Evolutionary conservation across 176 grass and related monocot genomes (phyloP), one percentile per base, ranked within the genome.

Genomic region (Tillandsia leiboldiana): DNA sequence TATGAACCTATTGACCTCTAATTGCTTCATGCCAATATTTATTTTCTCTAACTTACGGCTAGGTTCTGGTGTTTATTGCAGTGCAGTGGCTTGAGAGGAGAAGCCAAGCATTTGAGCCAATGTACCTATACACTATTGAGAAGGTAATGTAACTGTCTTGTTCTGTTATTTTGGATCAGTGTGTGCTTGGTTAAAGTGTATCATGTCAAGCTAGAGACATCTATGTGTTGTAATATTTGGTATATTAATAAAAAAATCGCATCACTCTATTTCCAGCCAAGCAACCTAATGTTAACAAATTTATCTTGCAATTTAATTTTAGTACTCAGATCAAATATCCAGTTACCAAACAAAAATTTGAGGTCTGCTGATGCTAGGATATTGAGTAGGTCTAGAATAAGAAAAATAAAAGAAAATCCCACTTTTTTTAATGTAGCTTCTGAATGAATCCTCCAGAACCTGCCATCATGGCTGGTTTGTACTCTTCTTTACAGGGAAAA

Each of bases 51-150:
- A 80, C 77, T 79, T 78, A 15, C 68, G 12, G 29, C 49, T 73
- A 74, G 50, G 67, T 67, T 78, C 24, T 84, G 63, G 84, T 81
- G 56, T 81, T 75, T 85, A 42, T 80, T 81, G 65, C 81, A 99
- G 94, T 99, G 65, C 84, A 88, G 47, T 99, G 90, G 87, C 84
- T 99, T 83, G 94, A 99, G 82, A 87, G 70, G 57, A 90, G 82
- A 84, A 99, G 94, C 79, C 90, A 93, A 87, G 74, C 82, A 72
- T 93, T 99, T 73, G 94, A 99, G 49, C 94, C 89, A 77, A 90
- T 86, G 5, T 99, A 99, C 79, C 74, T 99, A 47, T 99, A 93
- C 82, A 82, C 89, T 61, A 80, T 90, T 71, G 90, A 99, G 68
- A 99, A 99, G 94, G 94, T 99, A 80, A 51, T 63, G 7, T 11